phyloP scores from a whole-genome alignment of 352 stramenopile genomes.

The Blastocystis sp. region DNA sequence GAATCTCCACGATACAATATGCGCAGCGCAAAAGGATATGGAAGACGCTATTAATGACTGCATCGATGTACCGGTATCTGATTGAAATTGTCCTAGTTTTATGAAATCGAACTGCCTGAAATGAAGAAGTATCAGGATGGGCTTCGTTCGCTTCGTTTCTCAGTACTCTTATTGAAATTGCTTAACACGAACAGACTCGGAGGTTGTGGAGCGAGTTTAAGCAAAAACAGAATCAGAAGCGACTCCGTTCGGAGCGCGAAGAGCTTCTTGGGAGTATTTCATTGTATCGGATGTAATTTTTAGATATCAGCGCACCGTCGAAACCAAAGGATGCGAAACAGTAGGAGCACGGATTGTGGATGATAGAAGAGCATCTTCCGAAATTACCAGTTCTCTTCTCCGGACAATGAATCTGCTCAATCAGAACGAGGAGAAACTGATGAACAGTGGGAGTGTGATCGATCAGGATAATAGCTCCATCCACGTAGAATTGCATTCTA shows the following conservation, averaged over 20 bases:
- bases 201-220: not conserved
- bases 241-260: not conserved
- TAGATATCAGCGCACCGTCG: not conserved
- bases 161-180: not conserved
- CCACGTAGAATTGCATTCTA: not conserved
- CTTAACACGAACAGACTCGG: not conserved
- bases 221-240: not conserved
- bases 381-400: slow-evolving; percentile 9
- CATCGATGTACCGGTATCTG: not conserved
- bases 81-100: not conserved
- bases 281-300: not conserved
- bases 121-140: not conserved
- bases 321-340: not conserved
- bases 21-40: slow-evolving; percentile 21
- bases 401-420: not conserved
- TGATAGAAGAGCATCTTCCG: not conserved
- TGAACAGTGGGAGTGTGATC: not conserved
- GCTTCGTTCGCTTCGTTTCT: not conserved
- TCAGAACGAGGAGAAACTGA: slow-evolving; percentile 1
- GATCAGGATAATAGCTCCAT: slow-evolving; percentile 1
- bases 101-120: slow-evolving; percentile 1
- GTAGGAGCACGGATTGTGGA: not conserved
- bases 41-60: slow-evolving; percentile 20
- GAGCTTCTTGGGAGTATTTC: not conserved
- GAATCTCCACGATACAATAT: not conserved